Conservation (phyloP, 805 yeast genomes). For the Wickerhamiella brachini region DNA sequence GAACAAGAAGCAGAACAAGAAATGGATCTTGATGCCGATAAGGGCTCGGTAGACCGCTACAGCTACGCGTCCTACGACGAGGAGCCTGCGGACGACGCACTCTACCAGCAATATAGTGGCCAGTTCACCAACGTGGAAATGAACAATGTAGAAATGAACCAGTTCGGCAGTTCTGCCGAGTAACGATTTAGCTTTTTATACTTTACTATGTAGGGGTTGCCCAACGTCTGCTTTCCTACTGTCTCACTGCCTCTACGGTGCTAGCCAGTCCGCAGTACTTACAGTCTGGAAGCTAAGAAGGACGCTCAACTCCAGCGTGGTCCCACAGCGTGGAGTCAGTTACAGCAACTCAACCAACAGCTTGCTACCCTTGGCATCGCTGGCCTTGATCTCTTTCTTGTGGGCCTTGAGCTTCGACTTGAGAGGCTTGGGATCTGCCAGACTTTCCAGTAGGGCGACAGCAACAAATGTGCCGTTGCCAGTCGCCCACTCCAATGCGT, state of each 20-base stretch:
- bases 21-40: not conserved
- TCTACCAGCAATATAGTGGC: slow-evolving; percentile 20
- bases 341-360: slow-evolving; percentile 19
- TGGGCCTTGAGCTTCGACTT: slow-evolving; percentile 37
- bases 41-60: slow-evolving; percentile 1
- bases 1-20: not conserved
- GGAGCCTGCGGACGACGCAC: slow-evolving; percentile 11
- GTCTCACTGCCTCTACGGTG: not conserved
- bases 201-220: too few relatives aligned
- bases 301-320: too few relatives aligned
- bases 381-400: slow-evolving; percentile 16
- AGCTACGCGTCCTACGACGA: slow-evolving; percentile 9
- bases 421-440: slow-evolving; percentile 36
- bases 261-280: too few relatives aligned
- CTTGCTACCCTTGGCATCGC: slow-evolving; percentile 24
- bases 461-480: slow-evolving; percentile 66
- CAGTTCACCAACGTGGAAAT: slow-evolving; percentile 20
- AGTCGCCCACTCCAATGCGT: slow-evolving; percentile 54
- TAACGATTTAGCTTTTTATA: not conserved
- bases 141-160: not conserved
- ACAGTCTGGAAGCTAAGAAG: too few relatives aligned
- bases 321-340: not conserved
- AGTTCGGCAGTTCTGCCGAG: slow-evolving; percentile 3
- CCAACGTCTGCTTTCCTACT: too few relatives aligned
- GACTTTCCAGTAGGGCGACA: slow-evolving; percentile 62